phyloP scores from a whole-genome alignment of 148 eudicot species.

The Drosera capensis region DNA sequence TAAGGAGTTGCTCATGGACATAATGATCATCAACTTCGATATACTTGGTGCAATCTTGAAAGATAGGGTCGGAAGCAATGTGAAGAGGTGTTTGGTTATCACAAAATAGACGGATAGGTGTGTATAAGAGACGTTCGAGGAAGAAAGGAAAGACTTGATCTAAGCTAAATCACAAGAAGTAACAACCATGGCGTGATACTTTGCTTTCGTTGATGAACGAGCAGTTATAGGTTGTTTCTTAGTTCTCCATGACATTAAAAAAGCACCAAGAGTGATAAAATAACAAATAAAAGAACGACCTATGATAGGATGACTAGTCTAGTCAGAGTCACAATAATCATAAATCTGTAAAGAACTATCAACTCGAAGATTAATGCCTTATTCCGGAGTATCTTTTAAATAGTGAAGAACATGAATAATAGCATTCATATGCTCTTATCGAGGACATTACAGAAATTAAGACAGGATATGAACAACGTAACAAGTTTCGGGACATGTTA shows the following conservation, averaged over 20 bases:
- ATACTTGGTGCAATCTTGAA: background rate
- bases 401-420: background rate
- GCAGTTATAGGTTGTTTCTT: background rate
- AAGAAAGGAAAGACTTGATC: background rate
- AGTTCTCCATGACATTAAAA: background rate
- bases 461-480: background rate
- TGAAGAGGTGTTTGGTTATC: background rate
- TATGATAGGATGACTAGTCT: background rate
- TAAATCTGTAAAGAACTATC: background rate
- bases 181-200: background rate
- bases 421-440: background rate
- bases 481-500: background rate
- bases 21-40: constrained; percentile 3
- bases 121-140: background rate
- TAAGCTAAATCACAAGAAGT: constrained; percentile 1
- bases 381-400: background rate
- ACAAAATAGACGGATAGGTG: constrained; percentile 5
- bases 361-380: background rate
- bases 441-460: background rate
- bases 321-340: background rate
- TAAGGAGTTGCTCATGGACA: background rate
- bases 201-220: background rate
- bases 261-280: background rate
- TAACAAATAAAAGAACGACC: background rate
- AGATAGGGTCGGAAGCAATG: background rate